These are phyloP conservation scores for Stemphylium beticola DNA, from an alignment of 2,329 filamentous ascomycete species.

Conservation along the genomic window DNA sequence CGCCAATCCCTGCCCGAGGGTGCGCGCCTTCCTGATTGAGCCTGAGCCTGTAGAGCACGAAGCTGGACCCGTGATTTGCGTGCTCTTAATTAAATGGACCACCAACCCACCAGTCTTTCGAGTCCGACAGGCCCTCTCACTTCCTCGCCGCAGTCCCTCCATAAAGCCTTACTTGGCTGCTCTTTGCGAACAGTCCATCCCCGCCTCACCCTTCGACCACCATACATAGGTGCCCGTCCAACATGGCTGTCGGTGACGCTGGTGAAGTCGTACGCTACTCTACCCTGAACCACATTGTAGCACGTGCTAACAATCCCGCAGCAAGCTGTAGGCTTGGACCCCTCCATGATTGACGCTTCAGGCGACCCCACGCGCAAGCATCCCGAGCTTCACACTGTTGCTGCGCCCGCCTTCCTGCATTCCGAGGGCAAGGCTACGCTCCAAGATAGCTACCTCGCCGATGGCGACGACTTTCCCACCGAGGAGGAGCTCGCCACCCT, in stretches of 20 bases:
- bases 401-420: conserved; percentile 37
- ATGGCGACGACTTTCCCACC: conserved; percentile 38
- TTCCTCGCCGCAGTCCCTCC: conserved; percentile 17
- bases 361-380: conserved; percentile 45
- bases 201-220: neutral
- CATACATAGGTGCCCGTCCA: conserved; percentile 18
- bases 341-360: conserved; percentile 41
- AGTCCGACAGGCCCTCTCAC: conserved; percentile 16
- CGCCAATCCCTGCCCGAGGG: conserved; percentile 11
- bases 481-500: conserved; percentile 46
- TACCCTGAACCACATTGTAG: neutral
- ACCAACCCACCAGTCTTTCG: conserved; percentile 1
- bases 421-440: conserved; percentile 48
- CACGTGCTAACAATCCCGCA: conserved; percentile 21
- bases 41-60: conserved; percentile 12
- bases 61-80: conserved; percentile 8
- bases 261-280: conserved; percentile 30
- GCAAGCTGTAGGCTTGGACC: conserved; percentile 41
- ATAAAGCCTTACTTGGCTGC: conserved; percentile 1
- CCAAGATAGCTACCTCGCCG: conserved; percentile 39
- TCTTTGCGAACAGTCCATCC: conserved; percentile 5
- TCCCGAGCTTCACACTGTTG: conserved; percentile 30
- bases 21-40: conserved; percentile 21
- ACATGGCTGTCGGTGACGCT: conserved; percentile 36
- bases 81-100: conserved; percentile 18